Conservation (phyloP, 129 eudicot species). For the Smallanthus sonchifolius region DNA sequence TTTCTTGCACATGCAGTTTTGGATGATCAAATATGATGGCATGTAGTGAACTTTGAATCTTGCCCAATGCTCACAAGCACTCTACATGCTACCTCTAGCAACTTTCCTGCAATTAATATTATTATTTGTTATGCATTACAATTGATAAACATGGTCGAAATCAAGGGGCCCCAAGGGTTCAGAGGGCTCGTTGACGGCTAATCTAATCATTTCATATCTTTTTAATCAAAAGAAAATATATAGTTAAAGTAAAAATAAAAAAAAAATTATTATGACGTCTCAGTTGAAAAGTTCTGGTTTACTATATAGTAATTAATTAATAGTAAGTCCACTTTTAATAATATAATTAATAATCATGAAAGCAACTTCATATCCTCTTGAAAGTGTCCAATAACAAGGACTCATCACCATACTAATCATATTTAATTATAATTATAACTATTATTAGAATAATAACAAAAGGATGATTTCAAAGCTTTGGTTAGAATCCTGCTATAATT, state of each 20-base stretch:
- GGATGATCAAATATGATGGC: conserved; percentile 17
- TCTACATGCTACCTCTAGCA: conserved; percentile 34
- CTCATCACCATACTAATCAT: neutral
- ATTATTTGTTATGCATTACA: neutral
- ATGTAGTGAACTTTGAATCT: conserved; percentile 24
- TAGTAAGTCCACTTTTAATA: neutral
- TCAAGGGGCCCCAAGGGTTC: too few species aligned
- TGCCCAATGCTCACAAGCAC: conserved; percentile 28
- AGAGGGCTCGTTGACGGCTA: too few species aligned
- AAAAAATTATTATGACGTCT: too few species aligned
- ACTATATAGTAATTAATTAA: neutral
- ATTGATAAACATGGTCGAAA: neutral
- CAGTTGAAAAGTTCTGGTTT: too few species aligned
- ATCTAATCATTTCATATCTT: too few species aligned
- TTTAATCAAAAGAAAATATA: too few species aligned
- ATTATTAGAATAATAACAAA: too few species aligned
- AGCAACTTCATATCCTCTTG: neutral
- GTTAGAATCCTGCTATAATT: neutral
- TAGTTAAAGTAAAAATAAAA: too few species aligned
- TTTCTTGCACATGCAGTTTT: conserved; percentile 6
- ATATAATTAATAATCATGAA: neutral
- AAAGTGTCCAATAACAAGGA: neutral
- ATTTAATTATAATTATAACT: neutral
- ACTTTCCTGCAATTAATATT: conserved; percentile 26
- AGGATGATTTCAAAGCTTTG: neutral